These are phyloP conservation scores for Yamadazyma sp. DNA, from an alignment of 805 yeast genomes.

Conservation along the genomic window DNA sequence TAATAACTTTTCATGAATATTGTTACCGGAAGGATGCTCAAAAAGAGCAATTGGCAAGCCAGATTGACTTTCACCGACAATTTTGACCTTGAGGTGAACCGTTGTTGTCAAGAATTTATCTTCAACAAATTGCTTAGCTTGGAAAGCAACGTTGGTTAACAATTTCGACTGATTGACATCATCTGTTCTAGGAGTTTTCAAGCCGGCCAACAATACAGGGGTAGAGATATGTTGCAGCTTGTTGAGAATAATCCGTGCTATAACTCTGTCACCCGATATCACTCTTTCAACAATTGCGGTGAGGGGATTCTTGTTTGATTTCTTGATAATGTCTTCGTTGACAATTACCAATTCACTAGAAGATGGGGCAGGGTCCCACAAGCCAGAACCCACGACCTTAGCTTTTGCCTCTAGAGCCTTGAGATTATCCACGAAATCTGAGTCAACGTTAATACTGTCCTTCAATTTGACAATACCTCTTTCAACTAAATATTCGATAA, in stretches of 20 bases:
- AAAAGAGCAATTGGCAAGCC: constrained; percentile 61
- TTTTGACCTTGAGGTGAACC: constrained; percentile 48
- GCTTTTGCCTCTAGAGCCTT: constrained; percentile 51
- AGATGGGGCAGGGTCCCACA: constrained; percentile 44
- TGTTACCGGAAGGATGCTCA: constrained; percentile 71
- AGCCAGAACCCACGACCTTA: constrained; percentile 47
- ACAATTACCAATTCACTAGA: constrained; percentile 26
- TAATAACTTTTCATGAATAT: constrained; percentile 65
- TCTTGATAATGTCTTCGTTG: constrained; percentile 30
- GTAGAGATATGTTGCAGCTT: constrained; percentile 54
- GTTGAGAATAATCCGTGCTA: constrained; percentile 54
- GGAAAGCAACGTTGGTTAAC: constrained; percentile 49
- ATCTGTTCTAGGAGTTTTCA: constrained; percentile 69
- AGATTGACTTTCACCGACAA: constrained; percentile 61
- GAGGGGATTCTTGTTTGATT: constrained; percentile 42
- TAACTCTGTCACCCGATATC: constrained; percentile 74
- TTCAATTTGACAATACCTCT: constrained; percentile 65
- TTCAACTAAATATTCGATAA: constrained; percentile 53
- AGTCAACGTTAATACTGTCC: constrained; percentile 46
- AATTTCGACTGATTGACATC: constrained; percentile 33
- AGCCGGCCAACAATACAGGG: constrained; percentile 70
- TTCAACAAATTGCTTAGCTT: constrained; percentile 64
- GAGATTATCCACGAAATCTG: constrained; percentile 39
- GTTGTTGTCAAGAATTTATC: constrained; percentile 60
- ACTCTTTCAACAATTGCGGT: constrained; percentile 72